phyloP scores from a whole-genome alignment of 192 early-diverging fungal genomes.

The Coemansia nantahalensis region DNA sequence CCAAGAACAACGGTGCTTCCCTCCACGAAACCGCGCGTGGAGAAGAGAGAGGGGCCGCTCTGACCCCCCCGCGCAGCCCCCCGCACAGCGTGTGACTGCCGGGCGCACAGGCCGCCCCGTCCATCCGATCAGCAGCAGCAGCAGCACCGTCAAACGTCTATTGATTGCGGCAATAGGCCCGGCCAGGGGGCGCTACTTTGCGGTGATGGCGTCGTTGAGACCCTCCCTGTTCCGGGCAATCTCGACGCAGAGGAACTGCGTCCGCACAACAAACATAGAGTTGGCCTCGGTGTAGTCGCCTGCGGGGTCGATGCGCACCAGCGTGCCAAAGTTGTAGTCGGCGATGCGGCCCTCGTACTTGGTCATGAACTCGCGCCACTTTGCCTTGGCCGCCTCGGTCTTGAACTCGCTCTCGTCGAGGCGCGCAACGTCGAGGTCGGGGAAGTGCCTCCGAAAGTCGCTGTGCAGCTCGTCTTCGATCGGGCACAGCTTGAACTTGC shows the following conservation, averaged over 20 bases:
- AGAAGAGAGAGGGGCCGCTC: no score
- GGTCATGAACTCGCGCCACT: conserved; percentile 86
- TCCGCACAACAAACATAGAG: conserved; percentile 83
- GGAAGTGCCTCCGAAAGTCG: conserved; percentile 75
- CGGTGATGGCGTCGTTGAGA: conserved; percentile 55
- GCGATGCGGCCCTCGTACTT: conserved; percentile 83
- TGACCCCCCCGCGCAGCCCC: no score
- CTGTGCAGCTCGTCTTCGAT: conserved; percentile 83
- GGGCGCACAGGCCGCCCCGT: no score
- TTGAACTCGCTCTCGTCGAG: conserved; percentile 85
- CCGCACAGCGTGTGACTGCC: no score
- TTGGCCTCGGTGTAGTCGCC: conserved; percentile 86
- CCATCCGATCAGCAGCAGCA: no score
- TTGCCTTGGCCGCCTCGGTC: conserved; percentile 71
- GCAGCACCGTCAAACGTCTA: no score
- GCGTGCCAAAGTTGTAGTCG: conserved; percentile 93
- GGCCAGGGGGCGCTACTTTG: not conserved
- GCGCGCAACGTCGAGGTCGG: conserved; percentile 65
- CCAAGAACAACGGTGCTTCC: no score
- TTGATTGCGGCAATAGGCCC: no score
- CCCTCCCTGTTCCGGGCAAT: conserved; percentile 88
- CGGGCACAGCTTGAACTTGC: conserved; percentile 75
- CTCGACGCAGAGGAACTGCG: conserved; percentile 91
- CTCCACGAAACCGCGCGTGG: no score
- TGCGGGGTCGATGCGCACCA: conserved; percentile 71